These are phyloP conservation scores for Magnaporthiopsis incrustans DNA, from an alignment of 2,329 filamentous ascomycete species.

Conservation along the genomic window DNA sequence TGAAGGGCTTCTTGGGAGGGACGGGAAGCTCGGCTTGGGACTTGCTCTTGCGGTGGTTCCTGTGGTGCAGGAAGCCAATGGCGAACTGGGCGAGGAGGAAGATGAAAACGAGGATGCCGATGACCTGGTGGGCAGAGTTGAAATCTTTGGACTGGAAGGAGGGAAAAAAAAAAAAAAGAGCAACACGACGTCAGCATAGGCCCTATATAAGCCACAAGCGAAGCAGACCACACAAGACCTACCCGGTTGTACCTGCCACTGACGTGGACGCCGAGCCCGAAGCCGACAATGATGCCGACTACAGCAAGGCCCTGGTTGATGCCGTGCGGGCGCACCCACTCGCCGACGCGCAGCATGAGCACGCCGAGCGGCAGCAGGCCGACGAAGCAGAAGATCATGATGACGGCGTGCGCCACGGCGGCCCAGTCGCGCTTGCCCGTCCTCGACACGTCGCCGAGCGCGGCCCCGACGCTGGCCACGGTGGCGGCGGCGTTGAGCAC, in stretches of 20 bases:
- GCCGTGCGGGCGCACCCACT: slow-evolving; percentile 46
- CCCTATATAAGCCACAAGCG: too few species aligned
- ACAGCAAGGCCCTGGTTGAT: slow-evolving; percentile 43
- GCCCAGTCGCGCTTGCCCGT: slow-evolving; percentile 26
- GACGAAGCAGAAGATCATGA: slow-evolving; percentile 50
- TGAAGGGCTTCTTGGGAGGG: slow-evolving; percentile 29
- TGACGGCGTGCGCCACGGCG: slow-evolving; percentile 34
- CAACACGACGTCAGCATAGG: too few species aligned
- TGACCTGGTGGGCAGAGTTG: slow-evolving; percentile 46
- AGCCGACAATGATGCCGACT: slow-evolving; percentile 39
- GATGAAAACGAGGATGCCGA: slow-evolving; percentile 47
- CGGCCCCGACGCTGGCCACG: slow-evolving; percentile 27
- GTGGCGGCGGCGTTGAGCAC: slow-evolving; percentile 22
- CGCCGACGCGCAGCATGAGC: slow-evolving; percentile 42
- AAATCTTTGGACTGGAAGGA: slow-evolving; percentile 40
- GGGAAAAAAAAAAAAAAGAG: slow-evolving; percentile 1
- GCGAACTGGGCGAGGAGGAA: slow-evolving; percentile 44
- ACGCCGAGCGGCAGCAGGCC: slow-evolving; percentile 49
- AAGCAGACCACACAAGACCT: slow-evolving; percentile 18
- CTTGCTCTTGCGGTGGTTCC: slow-evolving; percentile 40
- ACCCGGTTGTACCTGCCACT: slow-evolving; percentile 49
- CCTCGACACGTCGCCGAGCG: slow-evolving; percentile 17
- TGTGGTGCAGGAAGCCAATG: slow-evolving; percentile 49
- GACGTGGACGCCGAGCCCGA: slow-evolving; percentile 43
- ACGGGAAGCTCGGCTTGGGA: slow-evolving; percentile 19